These are phyloP conservation scores for Pestalotiopsis sp. DNA, from an alignment of 2,329 filamentous ascomycete species.

Conservation along the genomic window DNA sequence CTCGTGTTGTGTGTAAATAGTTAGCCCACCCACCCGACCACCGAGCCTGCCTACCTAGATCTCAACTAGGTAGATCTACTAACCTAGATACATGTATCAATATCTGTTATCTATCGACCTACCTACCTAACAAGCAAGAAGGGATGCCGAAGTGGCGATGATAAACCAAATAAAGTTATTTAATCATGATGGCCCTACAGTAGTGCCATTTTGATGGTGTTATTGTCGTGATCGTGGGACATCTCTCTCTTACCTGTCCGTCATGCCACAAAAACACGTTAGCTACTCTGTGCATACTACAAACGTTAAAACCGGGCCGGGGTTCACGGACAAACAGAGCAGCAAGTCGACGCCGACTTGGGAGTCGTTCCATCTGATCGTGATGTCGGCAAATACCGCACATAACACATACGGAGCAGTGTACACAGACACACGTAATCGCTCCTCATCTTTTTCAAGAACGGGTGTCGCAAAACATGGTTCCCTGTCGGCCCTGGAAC, in stretches of 20 bases:
- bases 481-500: too few species aligned
- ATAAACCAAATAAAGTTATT: neutral
- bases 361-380: neutral
- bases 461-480: neutral
- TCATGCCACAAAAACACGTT: neutral
- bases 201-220: neutral
- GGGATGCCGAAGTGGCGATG: neutral
- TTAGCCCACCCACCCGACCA: neutral
- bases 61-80: neutral
- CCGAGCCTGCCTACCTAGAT: neutral
- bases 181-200: neutral
- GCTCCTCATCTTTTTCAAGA: neutral
- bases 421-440: conserved; percentile 10
- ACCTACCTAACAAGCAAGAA: neutral
- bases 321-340: neutral
- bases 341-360: neutral
- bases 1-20: neutral
- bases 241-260: neutral
- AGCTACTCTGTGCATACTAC: neutral
- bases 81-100: neutral
- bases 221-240: neutral
- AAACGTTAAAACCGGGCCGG: neutral
- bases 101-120: neutral
- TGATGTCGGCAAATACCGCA: neutral
- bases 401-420: neutral